Evolutionary conservation across 2,329 filamentous ascomycete genomes (phyloP).

Genomic region (Colletotrichum abscissum): DNA sequence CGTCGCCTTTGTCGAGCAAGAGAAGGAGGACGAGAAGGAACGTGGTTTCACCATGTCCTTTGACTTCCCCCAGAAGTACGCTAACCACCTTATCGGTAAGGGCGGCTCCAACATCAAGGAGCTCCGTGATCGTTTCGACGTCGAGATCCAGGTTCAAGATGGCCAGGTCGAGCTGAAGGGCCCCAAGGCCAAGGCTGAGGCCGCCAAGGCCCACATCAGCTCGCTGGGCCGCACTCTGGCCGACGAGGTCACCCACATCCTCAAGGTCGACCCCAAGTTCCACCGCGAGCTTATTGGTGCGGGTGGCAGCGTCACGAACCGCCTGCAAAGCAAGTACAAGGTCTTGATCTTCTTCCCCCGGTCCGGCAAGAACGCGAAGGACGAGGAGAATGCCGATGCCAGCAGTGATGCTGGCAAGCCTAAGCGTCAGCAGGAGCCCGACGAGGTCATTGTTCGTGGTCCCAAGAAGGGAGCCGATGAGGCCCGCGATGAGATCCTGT

Average conservation of each 20-base stretch:
- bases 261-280: slow-evolving; percentile 94
- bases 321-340: slow-evolving; percentile 90
- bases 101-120: slow-evolving; percentile 75
- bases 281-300: slow-evolving; percentile 94
- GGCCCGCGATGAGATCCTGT: slow-evolving; percentile 90
- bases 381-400: slow-evolving; percentile 78
- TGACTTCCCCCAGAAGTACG: slow-evolving; percentile 94
- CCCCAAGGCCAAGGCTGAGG: slow-evolving; percentile 92
- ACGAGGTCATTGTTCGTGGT: slow-evolving; percentile 92
- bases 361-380: slow-evolving; percentile 70
- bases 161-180: slow-evolving; percentile 97
- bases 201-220: slow-evolving; percentile 84
- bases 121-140: slow-evolving; percentile 74
- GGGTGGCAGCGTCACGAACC: slow-evolving; percentile 88
- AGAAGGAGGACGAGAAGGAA: slow-evolving; percentile 93
- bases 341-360: slow-evolving; percentile 95
- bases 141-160: slow-evolving; percentile 88
- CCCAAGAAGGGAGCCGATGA: slow-evolving; percentile 93
- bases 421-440: slow-evolving; percentile 78
- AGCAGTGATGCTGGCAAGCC: slow-evolving; percentile 74
- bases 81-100: slow-evolving; percentile 83
- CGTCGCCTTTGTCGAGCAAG: slow-evolving; percentile 82
- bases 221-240: slow-evolving; percentile 84
- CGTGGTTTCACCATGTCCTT: slow-evolving; percentile 88
- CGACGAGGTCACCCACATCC: slow-evolving; percentile 86